Conservation (phyloP, 2,329 filamentous ascomycete genomes). For the Colletotrichum graminicola region DNA sequence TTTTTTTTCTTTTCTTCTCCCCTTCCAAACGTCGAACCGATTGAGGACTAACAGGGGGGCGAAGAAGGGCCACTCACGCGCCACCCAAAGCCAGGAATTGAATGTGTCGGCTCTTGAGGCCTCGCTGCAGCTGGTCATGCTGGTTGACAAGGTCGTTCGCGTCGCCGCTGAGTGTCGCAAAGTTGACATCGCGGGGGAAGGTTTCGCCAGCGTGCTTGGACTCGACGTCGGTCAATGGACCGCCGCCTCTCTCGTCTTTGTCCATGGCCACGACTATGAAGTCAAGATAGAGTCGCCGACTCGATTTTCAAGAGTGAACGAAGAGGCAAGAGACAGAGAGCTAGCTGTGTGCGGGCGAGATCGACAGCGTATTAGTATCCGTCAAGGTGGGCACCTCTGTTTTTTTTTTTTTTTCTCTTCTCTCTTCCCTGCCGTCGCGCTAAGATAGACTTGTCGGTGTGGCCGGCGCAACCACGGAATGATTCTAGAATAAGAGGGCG, state of each 20-base stretch:
- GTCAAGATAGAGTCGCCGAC: not conserved
- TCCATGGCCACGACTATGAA: conserved; percentile 23
- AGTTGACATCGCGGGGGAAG: conserved; percentile 43
- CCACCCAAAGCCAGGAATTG: conserved; percentile 70
- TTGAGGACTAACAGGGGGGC: not conserved
- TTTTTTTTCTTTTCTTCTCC: not conserved
- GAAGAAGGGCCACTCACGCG: conserved; percentile 48
- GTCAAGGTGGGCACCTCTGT: not conserved
- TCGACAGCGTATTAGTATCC: not conserved
- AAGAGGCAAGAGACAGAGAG: not conserved
- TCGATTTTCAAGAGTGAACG: not conserved
- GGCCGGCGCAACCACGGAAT: conserved; percentile 35
- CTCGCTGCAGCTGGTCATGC: conserved; percentile 63
- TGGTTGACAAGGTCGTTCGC: conserved; percentile 53
- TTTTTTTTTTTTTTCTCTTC: not conserved
- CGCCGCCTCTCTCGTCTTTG: conserved; percentile 38
- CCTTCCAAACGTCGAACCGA: not conserved
- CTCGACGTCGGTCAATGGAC: conserved; percentile 42
- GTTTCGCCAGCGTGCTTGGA: conserved; percentile 44
- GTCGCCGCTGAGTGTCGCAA: conserved; percentile 44
- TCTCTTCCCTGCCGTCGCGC: not conserved
- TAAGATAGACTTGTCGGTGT: conserved; percentile 21
- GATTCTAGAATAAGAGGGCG: conserved; percentile 24
- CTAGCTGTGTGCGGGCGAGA: conserved; percentile 3
- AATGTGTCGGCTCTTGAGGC: conserved; percentile 70